A percentile compares a stretch with the other conserved stretches of the same genome.
Evolutionary conservation across 2,329 filamentous ascomycete genomes (phyloP).

Genomic region (Monosporascus sp.): DNA sequence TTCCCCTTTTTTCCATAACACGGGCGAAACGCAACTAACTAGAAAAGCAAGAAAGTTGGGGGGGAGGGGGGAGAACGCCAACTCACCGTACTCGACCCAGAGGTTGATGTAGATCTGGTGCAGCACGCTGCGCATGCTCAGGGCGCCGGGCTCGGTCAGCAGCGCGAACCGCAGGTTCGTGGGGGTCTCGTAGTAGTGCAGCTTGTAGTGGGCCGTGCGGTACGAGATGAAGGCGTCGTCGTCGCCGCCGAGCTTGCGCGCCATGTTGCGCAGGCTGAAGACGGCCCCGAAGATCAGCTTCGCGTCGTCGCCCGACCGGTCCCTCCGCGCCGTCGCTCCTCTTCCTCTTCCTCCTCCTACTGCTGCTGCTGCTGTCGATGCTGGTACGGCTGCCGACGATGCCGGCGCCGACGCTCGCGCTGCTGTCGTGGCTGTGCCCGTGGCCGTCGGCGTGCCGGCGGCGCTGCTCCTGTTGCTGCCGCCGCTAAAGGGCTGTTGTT

Average conservation of each 20-base stretch:
- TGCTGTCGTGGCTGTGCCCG: conserved; percentile 4
- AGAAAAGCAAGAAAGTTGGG: neutral
- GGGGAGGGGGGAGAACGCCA: neutral
- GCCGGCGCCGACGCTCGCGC: conserved; percentile 42
- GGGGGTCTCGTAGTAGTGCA: conserved; percentile 98
- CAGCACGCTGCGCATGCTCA: conserved; percentile 87
- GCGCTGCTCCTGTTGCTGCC: conserved; percentile 11
- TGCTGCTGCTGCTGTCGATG: conserved; percentile 17
- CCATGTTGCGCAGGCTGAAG: conserved; percentile 95
- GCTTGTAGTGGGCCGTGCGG: conserved; percentile 90
- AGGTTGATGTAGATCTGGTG: conserved; percentile 99
- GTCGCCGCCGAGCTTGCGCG: conserved; percentile 85
- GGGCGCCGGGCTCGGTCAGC: conserved; percentile 83
- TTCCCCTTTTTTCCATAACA: no score
- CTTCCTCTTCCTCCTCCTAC: conserved; percentile 4
- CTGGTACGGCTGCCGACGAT: conserved; percentile 31
- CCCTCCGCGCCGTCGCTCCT: conserved; percentile 5
- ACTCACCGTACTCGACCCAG: conserved; percentile 87
- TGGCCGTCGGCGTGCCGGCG: conserved; percentile 26
- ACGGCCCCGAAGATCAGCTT: conserved; percentile 97
- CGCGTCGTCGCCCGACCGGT: conserved; percentile 66
- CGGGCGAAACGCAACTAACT: no score
- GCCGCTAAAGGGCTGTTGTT: neutral
- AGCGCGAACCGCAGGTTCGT: conserved; percentile 95
- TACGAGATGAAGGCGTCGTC: conserved; percentile 95